These are phyloP conservation scores for Apiosordaria backusii DNA, from an alignment of 495 filamentous ascomycete species.

Conservation along the genomic window DNA sequence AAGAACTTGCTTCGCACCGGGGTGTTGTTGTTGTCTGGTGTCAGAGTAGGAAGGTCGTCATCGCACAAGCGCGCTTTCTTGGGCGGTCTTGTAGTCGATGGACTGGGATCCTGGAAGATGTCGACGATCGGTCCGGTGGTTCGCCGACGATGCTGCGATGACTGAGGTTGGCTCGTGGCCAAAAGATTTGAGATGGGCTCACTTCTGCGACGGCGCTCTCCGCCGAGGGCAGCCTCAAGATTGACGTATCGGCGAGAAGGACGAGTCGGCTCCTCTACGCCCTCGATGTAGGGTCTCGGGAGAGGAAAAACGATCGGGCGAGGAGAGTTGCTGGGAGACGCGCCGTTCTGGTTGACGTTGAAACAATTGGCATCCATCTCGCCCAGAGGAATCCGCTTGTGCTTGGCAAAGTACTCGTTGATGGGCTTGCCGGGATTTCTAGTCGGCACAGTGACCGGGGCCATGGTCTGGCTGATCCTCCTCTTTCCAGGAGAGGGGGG, in stretches of 20 bases:
- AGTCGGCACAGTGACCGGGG: constrained; percentile 24
- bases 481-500: constrained; percentile 35
- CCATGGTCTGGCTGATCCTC: constrained; percentile 38
- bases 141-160: constrained; percentile 34
- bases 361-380: constrained; percentile 88
- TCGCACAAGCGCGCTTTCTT: constrained; percentile 51
- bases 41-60: constrained; percentile 26
- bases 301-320: constrained; percentile 45
- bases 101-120: constrained; percentile 23
- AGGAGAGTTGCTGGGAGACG: constrained; percentile 25
- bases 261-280: constrained; percentile 11
- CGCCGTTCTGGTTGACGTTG: constrained; percentile 29
- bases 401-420: constrained; percentile 68
- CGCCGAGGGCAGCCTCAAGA: constrained; percentile 17
- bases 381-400: constrained; percentile 70
- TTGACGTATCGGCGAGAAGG: constrained; percentile 26
- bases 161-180: constrained; percentile 15
- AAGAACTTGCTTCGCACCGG: constrained; percentile 45
- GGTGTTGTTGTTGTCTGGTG: constrained; percentile 20
- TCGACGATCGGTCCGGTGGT: constrained; percentile 27
- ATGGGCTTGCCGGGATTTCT: constrained; percentile 61
- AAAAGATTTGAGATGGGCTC: constrained; percentile 41
- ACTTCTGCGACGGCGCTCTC: constrained; percentile 33
- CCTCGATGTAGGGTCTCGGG: constrained; percentile 47
- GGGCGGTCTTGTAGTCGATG: constrained; percentile 36